A percentile compares a stretch with the other conserved stretches of the same genome.
These are phyloP conservation scores for Sedum album DNA, from an alignment of 164 flowering plant genomes.

Conservation along the genomic window DNA sequence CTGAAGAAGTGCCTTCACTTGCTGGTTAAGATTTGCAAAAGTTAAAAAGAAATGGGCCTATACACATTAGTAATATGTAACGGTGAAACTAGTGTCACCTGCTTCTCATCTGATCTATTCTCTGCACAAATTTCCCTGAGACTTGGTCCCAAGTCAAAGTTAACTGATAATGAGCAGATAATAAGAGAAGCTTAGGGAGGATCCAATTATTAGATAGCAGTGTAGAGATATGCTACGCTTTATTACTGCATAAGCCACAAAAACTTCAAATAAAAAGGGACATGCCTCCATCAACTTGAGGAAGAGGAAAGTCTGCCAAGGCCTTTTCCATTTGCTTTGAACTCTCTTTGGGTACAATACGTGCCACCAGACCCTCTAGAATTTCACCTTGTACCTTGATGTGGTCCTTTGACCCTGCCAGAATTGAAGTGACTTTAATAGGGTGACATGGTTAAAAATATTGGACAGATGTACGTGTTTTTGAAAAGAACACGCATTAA, in stretches of 20 bases:
- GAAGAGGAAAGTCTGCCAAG: constrained; percentile 52
- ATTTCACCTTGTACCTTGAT: constrained; percentile 87
- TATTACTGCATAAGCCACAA: neutral
- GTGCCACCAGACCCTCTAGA: constrained; percentile 95
- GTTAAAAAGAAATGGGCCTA: neutral
- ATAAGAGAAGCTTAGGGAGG: neutral
- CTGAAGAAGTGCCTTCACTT: constrained; percentile 82
- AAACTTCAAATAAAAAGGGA: neutral
- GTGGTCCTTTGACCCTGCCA: constrained; percentile 82
- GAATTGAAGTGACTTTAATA: too few relatives aligned
- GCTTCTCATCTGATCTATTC: constrained; percentile 78
- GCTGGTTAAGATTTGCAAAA: constrained; percentile 34
- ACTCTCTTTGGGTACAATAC: constrained; percentile 79
- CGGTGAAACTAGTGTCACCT: constrained; percentile 32
- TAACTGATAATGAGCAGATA: constrained; percentile 28
- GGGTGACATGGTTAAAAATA: too few relatives aligned
- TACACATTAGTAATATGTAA: neutral
- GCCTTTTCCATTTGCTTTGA: constrained; percentile 64
- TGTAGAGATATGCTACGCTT: neutral
- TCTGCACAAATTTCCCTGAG: constrained; percentile 83
- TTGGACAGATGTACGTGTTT: too few relatives aligned
- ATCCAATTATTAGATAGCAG: neutral
- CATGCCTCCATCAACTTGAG: constrained; percentile 55
- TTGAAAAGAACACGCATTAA: neutral
- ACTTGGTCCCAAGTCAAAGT: constrained; percentile 58